Conservation (phyloP, 2,329 filamentous ascomycete species). For the Graphilbum sp. region DNA sequence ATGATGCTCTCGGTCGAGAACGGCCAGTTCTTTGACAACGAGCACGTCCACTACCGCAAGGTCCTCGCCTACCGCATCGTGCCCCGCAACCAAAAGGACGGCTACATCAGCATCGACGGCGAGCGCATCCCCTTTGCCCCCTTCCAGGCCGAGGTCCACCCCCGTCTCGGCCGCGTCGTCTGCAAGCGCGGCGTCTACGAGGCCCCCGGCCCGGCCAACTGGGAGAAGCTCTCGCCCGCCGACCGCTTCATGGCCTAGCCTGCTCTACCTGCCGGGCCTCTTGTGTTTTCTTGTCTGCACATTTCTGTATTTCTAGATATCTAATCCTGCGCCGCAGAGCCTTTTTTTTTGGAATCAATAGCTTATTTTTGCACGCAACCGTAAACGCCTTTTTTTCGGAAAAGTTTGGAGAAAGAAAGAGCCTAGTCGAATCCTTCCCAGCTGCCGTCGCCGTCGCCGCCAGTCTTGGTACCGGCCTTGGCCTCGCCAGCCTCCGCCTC, state of each 20-base stretch:
- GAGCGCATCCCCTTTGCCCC: constrained; percentile 75
- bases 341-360: too few relatives aligned
- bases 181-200: constrained; percentile 69
- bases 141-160: constrained; percentile 83
- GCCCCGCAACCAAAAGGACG: constrained; percentile 52
- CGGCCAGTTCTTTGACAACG: constrained; percentile 63
- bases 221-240: constrained; percentile 22
- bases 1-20: constrained; percentile 58
- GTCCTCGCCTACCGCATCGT: constrained; percentile 74
- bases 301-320: too few relatives aligned
- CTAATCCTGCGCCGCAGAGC: too few relatives aligned
- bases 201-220: constrained; percentile 33
- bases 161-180: constrained; percentile 67
- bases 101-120: constrained; percentile 89
- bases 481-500: background rate
- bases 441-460: constrained; percentile 26
- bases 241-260: constrained; percentile 14
- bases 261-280: too few relatives aligned
- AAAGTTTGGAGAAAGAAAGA: too few relatives aligned
- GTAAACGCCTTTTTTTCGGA: too few relatives aligned
- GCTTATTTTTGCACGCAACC: background rate
- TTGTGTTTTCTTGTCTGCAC: too few relatives aligned
- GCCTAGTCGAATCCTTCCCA: constrained; percentile 58
- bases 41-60: constrained; percentile 67
- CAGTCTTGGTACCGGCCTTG: constrained; percentile 10